phyloP scores from a whole-genome alignment of 1,284 basidiomycete species.

The Vanrija humicola region DNA sequence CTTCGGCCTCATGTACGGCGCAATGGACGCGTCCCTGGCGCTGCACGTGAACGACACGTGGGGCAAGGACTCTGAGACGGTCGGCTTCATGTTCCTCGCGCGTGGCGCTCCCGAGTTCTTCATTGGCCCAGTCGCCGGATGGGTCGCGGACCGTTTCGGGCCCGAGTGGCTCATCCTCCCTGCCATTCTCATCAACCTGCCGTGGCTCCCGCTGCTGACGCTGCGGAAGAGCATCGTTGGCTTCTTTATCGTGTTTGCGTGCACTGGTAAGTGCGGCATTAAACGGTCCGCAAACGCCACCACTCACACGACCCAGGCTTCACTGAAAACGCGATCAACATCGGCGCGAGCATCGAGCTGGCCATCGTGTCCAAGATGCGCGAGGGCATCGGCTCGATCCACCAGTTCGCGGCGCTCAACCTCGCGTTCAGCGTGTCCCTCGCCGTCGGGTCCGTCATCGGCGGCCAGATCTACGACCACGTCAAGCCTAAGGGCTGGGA shows the following conservation, averaged over 20 bases:
- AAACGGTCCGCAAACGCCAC: background rate
- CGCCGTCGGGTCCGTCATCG: slow-evolving; percentile 30
- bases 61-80: slow-evolving; percentile 57
- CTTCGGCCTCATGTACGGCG: slow-evolving; percentile 53
- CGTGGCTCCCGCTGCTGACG: slow-evolving; percentile 62
- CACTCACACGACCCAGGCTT: background rate
- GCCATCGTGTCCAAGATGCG: background rate
- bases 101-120: slow-evolving; percentile 58
- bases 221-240: slow-evolving; percentile 56
- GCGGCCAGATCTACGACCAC: slow-evolving; percentile 39
- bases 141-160: slow-evolving; percentile 59
- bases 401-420: slow-evolving; percentile 39
- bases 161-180: slow-evolving; percentile 57
- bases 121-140: slow-evolving; percentile 63
- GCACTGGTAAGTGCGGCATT: slow-evolving; percentile 54
- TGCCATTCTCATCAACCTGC: slow-evolving; percentile 58
- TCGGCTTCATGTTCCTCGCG: slow-evolving; percentile 67
- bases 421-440: slow-evolving; percentile 30
- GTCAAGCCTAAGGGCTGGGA: slow-evolving; percentile 26
- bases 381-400: slow-evolving; percentile 32
- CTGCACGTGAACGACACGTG: slow-evolving; percentile 61
- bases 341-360: background rate
- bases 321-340: background rate
- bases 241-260: slow-evolving; percentile 59
- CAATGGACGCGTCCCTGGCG: slow-evolving; percentile 52